Percentiles rank a stretch among this genome's conserved stretches.
phyloP scores from a whole-genome alignment of 768 basidiomycete species.

The Amanita jacksonii region DNA sequence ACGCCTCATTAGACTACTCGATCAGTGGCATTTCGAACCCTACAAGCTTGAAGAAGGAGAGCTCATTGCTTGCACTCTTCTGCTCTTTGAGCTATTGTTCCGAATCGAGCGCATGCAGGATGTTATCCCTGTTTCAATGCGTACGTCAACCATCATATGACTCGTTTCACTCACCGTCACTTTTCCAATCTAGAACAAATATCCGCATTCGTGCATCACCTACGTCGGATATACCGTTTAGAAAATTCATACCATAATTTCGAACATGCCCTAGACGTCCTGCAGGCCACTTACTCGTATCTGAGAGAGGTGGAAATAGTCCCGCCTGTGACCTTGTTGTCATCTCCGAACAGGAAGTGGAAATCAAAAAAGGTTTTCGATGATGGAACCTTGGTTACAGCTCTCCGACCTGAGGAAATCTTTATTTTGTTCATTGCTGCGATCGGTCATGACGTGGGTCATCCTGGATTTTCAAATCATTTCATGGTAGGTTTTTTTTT shows the following conservation, averaged over 20 bases:
- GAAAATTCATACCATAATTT: conserved; percentile 98
- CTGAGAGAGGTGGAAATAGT: conserved; percentile 71
- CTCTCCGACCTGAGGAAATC: conserved; percentile 58
- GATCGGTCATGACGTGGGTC: conserved; percentile 96
- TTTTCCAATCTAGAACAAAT: conserved; percentile 51
- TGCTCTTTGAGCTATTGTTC: conserved; percentile 82
- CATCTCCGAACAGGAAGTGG: conserved; percentile 39
- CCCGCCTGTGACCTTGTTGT: conserved; percentile 63
- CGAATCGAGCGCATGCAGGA: conserved; percentile 67
- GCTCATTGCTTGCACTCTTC: conserved; percentile 66
- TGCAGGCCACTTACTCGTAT: conserved; percentile 88
- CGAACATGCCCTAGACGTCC: conserved; percentile 91
- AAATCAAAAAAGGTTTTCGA: conserved; percentile 25
- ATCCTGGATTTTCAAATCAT: conserved; percentile 88
- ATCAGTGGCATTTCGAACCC: conserved; percentile 88
- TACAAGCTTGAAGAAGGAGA: conserved; percentile 77
- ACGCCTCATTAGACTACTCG: conserved; percentile 57
- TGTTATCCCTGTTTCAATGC: conserved; percentile 45
- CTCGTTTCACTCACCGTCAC: conserved; percentile 9
- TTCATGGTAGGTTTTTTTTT: conserved; percentile 67
- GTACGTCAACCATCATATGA: conserved; percentile 31
- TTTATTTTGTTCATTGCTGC: conserved; percentile 85
- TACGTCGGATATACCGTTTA: conserved; percentile 85
- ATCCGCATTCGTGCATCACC: conserved; percentile 69
- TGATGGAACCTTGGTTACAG: conserved; percentile 29